Base-by-base conservation (phyloP, 768 basidiomycete species). In the Auricularia auricula-judae region DNA sequence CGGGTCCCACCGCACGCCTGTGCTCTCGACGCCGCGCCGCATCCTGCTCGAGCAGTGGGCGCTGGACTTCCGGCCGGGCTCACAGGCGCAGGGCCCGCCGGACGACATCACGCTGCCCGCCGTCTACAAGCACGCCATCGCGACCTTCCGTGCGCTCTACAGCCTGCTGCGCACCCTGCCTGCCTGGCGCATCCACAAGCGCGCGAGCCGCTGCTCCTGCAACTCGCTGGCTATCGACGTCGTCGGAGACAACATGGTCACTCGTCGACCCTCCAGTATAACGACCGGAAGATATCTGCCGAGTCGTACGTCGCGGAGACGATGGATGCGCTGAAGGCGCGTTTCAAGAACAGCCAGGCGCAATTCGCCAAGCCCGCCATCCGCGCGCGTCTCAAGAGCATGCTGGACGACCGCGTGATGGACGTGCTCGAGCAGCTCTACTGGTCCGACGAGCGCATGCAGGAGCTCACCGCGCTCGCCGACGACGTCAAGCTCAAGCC, bases 221-320 rank as follows among this genome's bases (percentile, higher is more conserved):
- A 78, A 78, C 65, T 51, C 47, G 16, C 4, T 51, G 47, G 47
- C 11, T 34, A 68, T 86, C 33, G 76, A 76, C 58, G 80, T 83
- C 1, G 23, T 29, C 23, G 23, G 23, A 23, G 23, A 23, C 23
- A 23, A 23, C 23, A 23, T 23, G 23, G 23, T 23, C 23, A 23
- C 23, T 23, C 23, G 23, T 23, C 23, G 23, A 23, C 36, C 75
- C n/a, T 99, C 2, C 89, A 95, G 74, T 93, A 92, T 77, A 99
- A 99, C 72, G 97, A 99, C 76, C 86, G 93, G 29, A 84, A 92
- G 29, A 91, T 98, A 66, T 89, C 91, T 1, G 87, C 97, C 12
- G 97, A 99, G 74, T 94, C 93, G 1, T 99, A 99, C 73, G 92
- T 99, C 60, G 95, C 97, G 5, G 97, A 98, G 76, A 94, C 95